Conservation (phyloP, 108 stramenopile genomes). For the Pseudonitzschia multiseries region DNA sequence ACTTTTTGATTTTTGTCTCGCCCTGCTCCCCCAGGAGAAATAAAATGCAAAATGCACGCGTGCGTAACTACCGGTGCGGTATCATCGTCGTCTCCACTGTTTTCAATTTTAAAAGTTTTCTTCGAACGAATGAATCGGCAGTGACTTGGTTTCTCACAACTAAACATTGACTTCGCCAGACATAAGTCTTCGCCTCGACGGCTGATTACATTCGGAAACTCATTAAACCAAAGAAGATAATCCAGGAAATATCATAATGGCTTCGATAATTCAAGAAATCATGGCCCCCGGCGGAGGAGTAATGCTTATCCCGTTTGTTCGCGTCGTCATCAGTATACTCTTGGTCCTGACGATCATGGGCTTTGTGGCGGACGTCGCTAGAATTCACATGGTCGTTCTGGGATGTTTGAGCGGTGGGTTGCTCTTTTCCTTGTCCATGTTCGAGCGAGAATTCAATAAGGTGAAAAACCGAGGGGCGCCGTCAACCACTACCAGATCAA, state of each 20-base stretch:
- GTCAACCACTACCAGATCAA: conserved; percentile 4
- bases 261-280: conserved; percentile 59
- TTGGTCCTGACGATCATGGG: conserved; percentile 55
- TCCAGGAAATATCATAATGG: background rate
- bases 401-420: conserved; percentile 66
- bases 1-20: too few species aligned
- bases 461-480: conserved; percentile 36
- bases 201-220: background rate
- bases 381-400: conserved; percentile 87
- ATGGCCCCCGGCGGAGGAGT: conserved; percentile 85
- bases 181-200: too few species aligned
- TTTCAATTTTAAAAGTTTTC: too few species aligned
- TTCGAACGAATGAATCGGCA: too few species aligned
- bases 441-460: conserved; percentile 80
- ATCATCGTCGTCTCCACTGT: too few species aligned
- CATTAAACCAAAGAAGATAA: background rate
- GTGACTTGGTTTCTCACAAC: too few species aligned
- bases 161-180: too few species aligned
- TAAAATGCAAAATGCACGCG: background rate
- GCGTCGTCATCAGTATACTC: conserved; percentile 63
- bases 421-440: conserved; percentile 70
- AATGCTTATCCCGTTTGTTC: conserved; percentile 82
- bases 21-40: too few species aligned
- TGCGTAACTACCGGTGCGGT: background rate
- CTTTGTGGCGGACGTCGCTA: conserved; percentile 66